Conservation (phyloP, 2,329 filamentous ascomycete genomes). For the Hymenoscyphus fructigenus region DNA sequence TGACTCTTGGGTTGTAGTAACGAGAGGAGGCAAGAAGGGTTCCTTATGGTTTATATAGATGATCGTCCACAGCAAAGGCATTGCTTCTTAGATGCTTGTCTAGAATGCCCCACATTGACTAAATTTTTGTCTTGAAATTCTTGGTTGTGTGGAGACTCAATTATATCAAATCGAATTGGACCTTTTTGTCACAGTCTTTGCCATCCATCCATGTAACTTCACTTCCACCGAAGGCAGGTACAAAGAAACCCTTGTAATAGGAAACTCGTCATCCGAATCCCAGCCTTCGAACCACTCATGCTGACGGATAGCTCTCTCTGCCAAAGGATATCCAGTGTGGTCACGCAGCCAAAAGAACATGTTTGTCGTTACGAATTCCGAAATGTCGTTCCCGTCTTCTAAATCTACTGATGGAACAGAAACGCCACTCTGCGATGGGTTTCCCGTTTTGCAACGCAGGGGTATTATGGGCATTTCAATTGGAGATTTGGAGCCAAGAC, state of each 20-base stretch:
- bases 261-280: constrained; percentile 30
- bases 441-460: constrained; percentile 19
- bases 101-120: no score
- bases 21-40: neutral
- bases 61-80: neutral
- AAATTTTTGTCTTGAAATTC: no score
- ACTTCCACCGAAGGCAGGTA: constrained; percentile 16
- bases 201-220: constrained; percentile 26
- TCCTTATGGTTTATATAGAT: neutral
- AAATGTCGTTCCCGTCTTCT: no score
- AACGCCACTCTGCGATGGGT: no score
- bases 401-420: no score
- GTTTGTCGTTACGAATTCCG: constrained; percentile 33
- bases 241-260: constrained; percentile 22
- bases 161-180: constrained; percentile 21
- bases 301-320: constrained; percentile 32
- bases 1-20: neutral
- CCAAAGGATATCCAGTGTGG: constrained; percentile 33
- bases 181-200: constrained; percentile 21
- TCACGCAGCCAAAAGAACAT: constrained; percentile 36
- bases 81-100: no score
- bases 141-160: neutral
- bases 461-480: constrained; percentile 14
- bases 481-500: constrained; percentile 14
- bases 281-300: constrained; percentile 37